Base-by-base conservation (phyloP, 2,329 filamentous ascomycete genomes). In the Aspergillus awamori region DNA sequence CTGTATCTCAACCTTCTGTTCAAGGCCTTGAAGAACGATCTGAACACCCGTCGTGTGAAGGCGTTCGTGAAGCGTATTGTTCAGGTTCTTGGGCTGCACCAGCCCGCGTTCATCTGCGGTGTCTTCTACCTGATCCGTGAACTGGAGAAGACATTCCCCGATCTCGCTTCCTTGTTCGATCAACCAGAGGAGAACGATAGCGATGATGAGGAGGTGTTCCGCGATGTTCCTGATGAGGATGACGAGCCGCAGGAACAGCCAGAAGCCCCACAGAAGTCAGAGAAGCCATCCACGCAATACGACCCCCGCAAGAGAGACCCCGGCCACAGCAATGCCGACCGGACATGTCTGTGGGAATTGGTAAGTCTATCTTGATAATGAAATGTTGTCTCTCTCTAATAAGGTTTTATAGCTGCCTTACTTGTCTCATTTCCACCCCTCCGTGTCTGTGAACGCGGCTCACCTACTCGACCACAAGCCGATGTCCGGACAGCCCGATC, bases 31-130 rank as follows among this genome's bases (percentile, higher is more conserved):
- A 98, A 96, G 80, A 87, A 89, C 38, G 95, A 99, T 70, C 81
- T 94, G n/a, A 95, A 93, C 74, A 86, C 92, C 62, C 93, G 93
- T 68, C 88, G 95, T 38, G 91, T 98, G 60, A 96, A 98, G 79
- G 95, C 95, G 1, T 99, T 99, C 72, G 89, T 93, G 47, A 99
- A 99, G 81, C 87, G 95, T 63, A 86, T 99, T 76, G 81, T 98
- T 48, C 95, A 99, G 75, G 83, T 96, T 43, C 83, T 96, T 22
- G 89, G 89, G 22, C 80, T 99, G 69, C 95, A 99, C 72, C 93
- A 98, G 65, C 91, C 95, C 8, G 87, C 94, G 0, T 99, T 99
- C 72, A 87, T 93, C 51, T 97, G 93, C 71, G 94, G 94, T 67
- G 87, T 96, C n/a, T 83, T 99, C 20, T 98, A 95, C 73, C 84